These are phyloP conservation scores for Wallemia hederae DNA, from an alignment of 1,284 basidiomycete species.

Conservation along the genomic window DNA sequence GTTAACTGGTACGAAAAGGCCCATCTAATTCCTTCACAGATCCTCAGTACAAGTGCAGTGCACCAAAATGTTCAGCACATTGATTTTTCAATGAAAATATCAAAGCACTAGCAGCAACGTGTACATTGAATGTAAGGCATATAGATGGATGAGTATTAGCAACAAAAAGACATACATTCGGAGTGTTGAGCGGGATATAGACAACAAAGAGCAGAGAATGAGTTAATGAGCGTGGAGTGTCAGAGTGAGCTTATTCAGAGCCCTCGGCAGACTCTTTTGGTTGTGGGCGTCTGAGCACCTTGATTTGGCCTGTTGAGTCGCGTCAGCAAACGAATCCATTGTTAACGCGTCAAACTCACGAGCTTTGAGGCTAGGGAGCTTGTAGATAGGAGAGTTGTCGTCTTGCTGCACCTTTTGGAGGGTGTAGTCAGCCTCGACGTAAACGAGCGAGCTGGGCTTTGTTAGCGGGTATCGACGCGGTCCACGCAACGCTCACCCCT, in stretches of 20 bases:
- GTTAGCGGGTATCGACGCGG: neutral
- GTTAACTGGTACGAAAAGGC: neutral
- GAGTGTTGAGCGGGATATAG: neutral
- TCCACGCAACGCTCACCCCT: neutral
- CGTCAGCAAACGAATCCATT: neutral
- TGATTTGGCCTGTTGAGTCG: neutral
- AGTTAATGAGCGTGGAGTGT: neutral
- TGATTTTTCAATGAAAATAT: neutral
- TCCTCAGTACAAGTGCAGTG: neutral
- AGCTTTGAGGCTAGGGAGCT: neutral
- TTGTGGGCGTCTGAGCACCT: neutral
- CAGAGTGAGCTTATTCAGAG: neutral
- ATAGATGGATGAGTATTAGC: neutral
- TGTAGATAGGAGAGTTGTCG: neutral
- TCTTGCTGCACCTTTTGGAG: neutral
- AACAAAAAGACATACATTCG: neutral
- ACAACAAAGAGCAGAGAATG: neutral
- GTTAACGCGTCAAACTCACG: neutral
- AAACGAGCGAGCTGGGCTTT: neutral
- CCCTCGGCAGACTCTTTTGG: neutral
- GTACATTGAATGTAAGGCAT: neutral
- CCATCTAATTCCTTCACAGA: too few species aligned
- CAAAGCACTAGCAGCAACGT: neutral
- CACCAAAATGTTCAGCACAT: neutral
- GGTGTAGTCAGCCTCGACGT: neutral